Base-by-base conservation (phyloP, 495 filamentous ascomycete species). In the Hypoxylon crocopeplum region DNA sequence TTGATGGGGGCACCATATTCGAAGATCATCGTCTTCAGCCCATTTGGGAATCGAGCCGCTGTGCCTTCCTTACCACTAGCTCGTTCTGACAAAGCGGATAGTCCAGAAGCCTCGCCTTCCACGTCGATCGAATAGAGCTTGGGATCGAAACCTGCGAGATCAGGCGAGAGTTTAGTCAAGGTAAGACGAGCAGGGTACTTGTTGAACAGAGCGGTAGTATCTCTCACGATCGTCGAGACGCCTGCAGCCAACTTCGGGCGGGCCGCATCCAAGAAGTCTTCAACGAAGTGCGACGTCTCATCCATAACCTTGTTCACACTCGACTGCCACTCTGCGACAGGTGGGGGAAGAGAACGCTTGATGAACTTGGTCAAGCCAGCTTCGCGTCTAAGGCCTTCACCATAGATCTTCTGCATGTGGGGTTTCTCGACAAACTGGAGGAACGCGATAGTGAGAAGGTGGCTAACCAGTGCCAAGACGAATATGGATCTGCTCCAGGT, bases 331-430 rank as follows among this genome's bases (percentile, higher is more conserved):
- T 73, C 79, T 48, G 78, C 78, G 15, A 86, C 76, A 5, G 91
- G 88, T n/a, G 87, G 85, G 2, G 94, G 94, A n/a, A 98, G 76
- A 3, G 91, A 90, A 51, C 89, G 86, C 68, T 90, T 89, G 59
- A 98, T 79, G 68, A 89, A 97, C 73, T 90, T 93, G 32, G 92
- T 91, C 20, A 98, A 79, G 61, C 94, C 95, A 8, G 93, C 92
- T 73, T 96, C 90, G 60, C 86, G 79, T 60, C 95, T 88, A 20
- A 98, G 77, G 66, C 84, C 87, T 51, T 83, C 80, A 33, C 94
- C 94, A 66, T 98, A 98, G 19, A 97, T 81, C 76, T 97, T 98
- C 74, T 97, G 92, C 94, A 98, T 98, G 73, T 98, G 94, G 20
- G 94, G 94, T 36, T 92, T 87, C 71, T 98, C 94, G 3, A 98